Evolutionary conservation across 208 protist genomes (phyloP), one percentile per base, ranked within the genome.

Genomic region (Leishmania gerbilli): DNA sequence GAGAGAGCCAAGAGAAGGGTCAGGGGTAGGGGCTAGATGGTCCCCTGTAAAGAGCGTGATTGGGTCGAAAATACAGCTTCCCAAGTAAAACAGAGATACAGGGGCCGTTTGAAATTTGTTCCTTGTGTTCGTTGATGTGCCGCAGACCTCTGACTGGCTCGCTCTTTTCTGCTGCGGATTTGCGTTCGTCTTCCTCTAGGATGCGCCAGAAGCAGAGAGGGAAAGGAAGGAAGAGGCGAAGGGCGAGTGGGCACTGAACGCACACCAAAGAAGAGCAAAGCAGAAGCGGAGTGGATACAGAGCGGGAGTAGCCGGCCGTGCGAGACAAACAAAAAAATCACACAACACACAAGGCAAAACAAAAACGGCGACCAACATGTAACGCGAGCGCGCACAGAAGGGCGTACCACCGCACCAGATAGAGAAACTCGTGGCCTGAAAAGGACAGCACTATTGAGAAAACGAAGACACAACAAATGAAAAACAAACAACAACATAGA

Each of bases 81-180:
- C 45, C 34, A 24, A 51, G 45, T 1, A 75, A 24, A 17, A 56
- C 53, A 31, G 17, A 51, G 6, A 76, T 56, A 55, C 56, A 42
- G 8, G 17, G 27, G 34, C 27, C 24, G 9, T 21, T 17, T 15
- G 17, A 69, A 9, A 42, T 31, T 68, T 11, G 4, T 55, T 37
- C 31, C 19, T 71, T 62, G n/a, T 68, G 65, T 37, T 64, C 19
- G n/a, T 81, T 71, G 45, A 65, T 56, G 67, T 74, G n/a, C 79
- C 42, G 9, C 11, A 37, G 34, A 42, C 69, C 47, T 40, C 49
- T 31, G 34, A 69, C 34, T 53, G 31, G 49, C 58, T 79, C 62
- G 34, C 40, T 3, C 60, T 37, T 58, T 71, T 55, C 51, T 79
- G 49, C 31, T 21, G 40, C 17, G 21, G 55, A 27, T 71, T 37